These are phyloP conservation scores for Allium fistulosum DNA, from an alignment of 106 monocot genomes.

Conservation along the genomic window DNA sequence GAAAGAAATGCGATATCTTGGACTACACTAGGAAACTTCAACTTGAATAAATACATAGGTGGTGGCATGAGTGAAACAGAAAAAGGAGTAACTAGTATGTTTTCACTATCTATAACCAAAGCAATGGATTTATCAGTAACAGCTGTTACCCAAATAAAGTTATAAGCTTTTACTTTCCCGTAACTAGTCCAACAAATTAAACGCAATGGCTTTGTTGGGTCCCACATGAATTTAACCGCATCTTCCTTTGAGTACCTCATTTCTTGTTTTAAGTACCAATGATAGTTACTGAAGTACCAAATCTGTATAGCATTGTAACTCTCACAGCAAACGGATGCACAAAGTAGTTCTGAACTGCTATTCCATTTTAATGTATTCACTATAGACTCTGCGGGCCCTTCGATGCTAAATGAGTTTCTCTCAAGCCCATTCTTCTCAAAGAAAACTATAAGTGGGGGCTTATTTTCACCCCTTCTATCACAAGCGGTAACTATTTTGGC, in stretches of 20 bases:
- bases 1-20: conserved; percentile 42
- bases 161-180: conserved; percentile 62
- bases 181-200: conserved; percentile 66
- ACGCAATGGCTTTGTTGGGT: conserved; percentile 79
- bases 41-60: conserved; percentile 79
- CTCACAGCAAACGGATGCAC: conserved; percentile 35
- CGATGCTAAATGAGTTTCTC: conserved; percentile 66
- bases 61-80: conserved; percentile 73
- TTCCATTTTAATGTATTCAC: conserved; percentile 77
- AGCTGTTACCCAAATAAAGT: conserved; percentile 70
- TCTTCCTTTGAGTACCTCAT: conserved; percentile 59
- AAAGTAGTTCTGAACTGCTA: conserved; percentile 84
- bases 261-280: conserved; percentile 98
- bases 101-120: conserved; percentile 66
- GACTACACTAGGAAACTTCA: conserved; percentile 62
- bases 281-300: conserved; percentile 85
- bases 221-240: conserved; percentile 68
- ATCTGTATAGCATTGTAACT: conserved; percentile 69
- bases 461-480: conserved; percentile 44
- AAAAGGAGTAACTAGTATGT: conserved; percentile 77
- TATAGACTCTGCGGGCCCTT: conserved; percentile 27
- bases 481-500: conserved; percentile 61
- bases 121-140: conserved; percentile 69
- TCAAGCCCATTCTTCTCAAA: conserved; percentile 96
- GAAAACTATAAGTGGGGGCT: conserved; percentile 57